Evolutionary conservation across 108 stramenopile genomes (phyloP).

Genomic region (Ochromonas danica): DNA sequence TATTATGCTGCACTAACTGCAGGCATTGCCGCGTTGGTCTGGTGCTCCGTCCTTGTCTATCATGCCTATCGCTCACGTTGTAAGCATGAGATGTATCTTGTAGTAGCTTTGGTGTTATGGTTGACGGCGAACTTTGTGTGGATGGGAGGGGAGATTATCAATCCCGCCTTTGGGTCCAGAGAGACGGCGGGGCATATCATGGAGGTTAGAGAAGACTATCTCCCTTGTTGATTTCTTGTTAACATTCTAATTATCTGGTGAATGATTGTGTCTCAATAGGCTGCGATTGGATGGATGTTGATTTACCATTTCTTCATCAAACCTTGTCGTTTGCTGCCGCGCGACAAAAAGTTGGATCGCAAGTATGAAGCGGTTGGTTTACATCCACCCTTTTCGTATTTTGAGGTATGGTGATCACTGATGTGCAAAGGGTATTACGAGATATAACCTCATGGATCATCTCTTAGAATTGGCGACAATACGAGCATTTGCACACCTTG

Average conservation of each 20-base stretch:
- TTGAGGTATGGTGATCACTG: background rate
- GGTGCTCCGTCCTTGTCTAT: background rate
- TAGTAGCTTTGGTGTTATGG: background rate
- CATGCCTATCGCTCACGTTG: background rate
- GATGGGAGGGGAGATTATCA: background rate
- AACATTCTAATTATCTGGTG: background rate
- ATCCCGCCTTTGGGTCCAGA: background rate
- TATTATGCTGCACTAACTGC: background rate
- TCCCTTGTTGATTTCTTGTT: background rate
- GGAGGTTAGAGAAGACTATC: background rate
- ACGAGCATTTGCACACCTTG: background rate
- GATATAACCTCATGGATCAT: background rate
- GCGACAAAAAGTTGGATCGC: background rate
- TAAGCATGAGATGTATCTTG: background rate
- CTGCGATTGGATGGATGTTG: background rate
- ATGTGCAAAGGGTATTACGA: background rate
- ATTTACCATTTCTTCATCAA: slow-evolving; percentile 20
- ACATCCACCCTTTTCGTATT: slow-evolving; percentile 1
- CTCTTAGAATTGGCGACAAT: background rate
- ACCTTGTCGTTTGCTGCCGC: background rate
- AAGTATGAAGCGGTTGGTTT: background rate
- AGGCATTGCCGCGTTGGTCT: background rate
- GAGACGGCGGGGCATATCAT: background rate
- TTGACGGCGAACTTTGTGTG: background rate
- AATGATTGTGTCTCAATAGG: slow-evolving; percentile 10